phyloP scores from a whole-genome alignment of 805 yeast species.

The Wickerhamiella nectarea region DNA sequence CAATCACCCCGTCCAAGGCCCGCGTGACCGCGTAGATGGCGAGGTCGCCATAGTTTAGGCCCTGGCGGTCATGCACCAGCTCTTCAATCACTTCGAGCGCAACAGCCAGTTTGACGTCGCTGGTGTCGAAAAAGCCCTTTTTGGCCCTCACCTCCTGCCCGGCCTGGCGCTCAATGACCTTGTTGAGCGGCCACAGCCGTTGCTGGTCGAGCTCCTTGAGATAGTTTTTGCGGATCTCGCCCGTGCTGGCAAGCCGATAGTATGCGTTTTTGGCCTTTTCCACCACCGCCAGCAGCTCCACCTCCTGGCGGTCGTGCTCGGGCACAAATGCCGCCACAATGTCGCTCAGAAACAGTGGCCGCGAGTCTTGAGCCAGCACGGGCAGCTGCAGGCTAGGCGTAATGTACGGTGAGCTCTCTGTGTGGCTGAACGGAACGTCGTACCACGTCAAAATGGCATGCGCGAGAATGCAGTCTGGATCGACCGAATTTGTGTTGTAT shows the following conservation, averaged over 20 bases:
- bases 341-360: slow-evolving; percentile 2
- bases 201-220: not conserved
- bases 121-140: slow-evolving; percentile 10
- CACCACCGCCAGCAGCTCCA: slow-evolving; percentile 6
- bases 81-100: slow-evolving; percentile 3
- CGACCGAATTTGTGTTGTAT: slow-evolving; percentile 20
- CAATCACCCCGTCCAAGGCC: slow-evolving; percentile 4
- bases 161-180: slow-evolving; percentile 9
- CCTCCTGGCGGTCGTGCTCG: slow-evolving; percentile 5
- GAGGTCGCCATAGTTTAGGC: slow-evolving; percentile 1
- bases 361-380: slow-evolving; percentile 4
- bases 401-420: slow-evolving; percentile 14
- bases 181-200: slow-evolving; percentile 16
- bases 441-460: slow-evolving; percentile 14
- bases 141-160: slow-evolving; percentile 4
- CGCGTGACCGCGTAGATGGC: slow-evolving; percentile 1
- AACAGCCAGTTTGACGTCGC: not conserved
- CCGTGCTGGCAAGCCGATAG: slow-evolving; percentile 13
- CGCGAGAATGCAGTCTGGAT: slow-evolving; percentile 22
- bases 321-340: slow-evolving; percentile 5
- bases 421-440: not conserved
- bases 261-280: slow-evolving; percentile 17
- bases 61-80: not conserved
- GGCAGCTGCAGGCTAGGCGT: slow-evolving; percentile 15
- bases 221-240: slow-evolving; percentile 5